Conservation (phyloP, 768 basidiomycete genomes). For the Coprinopsis strossmayeri region DNA sequence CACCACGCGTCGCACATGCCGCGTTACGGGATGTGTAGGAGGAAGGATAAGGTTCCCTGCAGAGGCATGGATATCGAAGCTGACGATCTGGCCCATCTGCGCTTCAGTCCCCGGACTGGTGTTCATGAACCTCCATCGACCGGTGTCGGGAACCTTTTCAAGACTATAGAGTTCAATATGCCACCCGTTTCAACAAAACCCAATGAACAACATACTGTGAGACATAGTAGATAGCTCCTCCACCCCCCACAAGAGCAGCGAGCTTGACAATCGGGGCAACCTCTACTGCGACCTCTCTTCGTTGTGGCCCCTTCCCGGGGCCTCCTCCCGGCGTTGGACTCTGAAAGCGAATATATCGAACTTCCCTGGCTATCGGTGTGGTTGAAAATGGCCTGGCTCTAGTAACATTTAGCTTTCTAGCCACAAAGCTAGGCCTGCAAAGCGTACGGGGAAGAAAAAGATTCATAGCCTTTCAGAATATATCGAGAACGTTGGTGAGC, state of each 20-base stretch:
- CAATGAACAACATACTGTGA: conserved; percentile 24
- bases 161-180: conserved; percentile 39
- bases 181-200: neutral
- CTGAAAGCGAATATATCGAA: conserved; percentile 10
- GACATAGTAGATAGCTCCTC: conserved; percentile 24
- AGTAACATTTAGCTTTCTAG: neutral
- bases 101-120: conserved; percentile 52
- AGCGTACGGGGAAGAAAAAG: neutral
- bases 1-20: conserved; percentile 66
- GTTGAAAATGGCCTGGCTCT: neutral
- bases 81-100: conserved; percentile 4
- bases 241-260: conserved; percentile 6
- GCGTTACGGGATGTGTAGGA: conserved; percentile 54
- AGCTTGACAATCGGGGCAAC: conserved; percentile 3
- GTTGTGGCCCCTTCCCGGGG: neutral
- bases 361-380: neutral
- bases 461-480: neutral
- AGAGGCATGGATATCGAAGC: neutral
- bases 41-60: conserved; percentile 42
- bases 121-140: conserved; percentile 87
- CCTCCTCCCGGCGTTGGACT: neutral
- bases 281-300: conserved; percentile 3
- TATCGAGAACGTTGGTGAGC: neutral
- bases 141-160: conserved; percentile 82
- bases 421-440: neutral